Conservation (phyloP, 192 early-diverging fungal genomes). For the Umbelopsis isabellina region DNA sequence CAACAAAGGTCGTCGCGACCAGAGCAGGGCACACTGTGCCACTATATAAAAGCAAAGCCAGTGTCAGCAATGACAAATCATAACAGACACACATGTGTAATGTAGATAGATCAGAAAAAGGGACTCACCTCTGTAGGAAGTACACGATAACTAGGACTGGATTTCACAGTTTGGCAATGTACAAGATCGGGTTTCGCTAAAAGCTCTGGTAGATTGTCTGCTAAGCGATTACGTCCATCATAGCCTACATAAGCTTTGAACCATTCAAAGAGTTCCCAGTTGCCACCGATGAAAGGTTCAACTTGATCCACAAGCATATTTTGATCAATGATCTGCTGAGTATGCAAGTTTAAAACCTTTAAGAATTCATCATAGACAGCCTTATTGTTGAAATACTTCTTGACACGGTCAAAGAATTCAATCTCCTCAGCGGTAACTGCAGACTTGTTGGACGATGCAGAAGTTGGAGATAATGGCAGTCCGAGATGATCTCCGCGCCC, state of each 20-base stretch:
- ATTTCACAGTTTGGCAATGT: slow-evolving; percentile 47
- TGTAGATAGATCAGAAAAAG: background rate
- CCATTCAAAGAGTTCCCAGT: slow-evolving; percentile 88
- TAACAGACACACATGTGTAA: background rate
- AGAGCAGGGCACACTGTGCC: slow-evolving; percentile 67
- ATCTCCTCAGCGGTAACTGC: slow-evolving; percentile 73
- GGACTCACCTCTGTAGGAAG: slow-evolving; percentile 64
- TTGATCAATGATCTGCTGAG: slow-evolving; percentile 89
- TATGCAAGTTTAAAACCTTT: slow-evolving; percentile 91
- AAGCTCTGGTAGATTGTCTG: slow-evolving; percentile 67
- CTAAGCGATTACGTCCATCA: slow-evolving; percentile 66
- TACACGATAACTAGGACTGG: slow-evolving; percentile 71
- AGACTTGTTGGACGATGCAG: slow-evolving; percentile 23
- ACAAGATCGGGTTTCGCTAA: slow-evolving; percentile 63
- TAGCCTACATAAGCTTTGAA: slow-evolving; percentile 88
- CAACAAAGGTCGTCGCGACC: slow-evolving; percentile 88
- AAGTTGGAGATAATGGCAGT: background rate
- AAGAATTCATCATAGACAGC: slow-evolving; percentile 92
- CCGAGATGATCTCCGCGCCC: slow-evolving; percentile 10
- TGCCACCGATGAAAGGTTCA: slow-evolving; percentile 81
- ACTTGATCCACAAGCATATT: slow-evolving; percentile 84
- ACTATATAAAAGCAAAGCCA: slow-evolving; percentile 28
- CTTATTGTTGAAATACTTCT: slow-evolving; percentile 83
- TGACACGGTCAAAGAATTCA: slow-evolving; percentile 93
- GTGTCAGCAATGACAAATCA: background rate